phyloP scores from a whole-genome alignment of 192 early-diverging fungal genomes.

The Linderina pennispora region DNA sequence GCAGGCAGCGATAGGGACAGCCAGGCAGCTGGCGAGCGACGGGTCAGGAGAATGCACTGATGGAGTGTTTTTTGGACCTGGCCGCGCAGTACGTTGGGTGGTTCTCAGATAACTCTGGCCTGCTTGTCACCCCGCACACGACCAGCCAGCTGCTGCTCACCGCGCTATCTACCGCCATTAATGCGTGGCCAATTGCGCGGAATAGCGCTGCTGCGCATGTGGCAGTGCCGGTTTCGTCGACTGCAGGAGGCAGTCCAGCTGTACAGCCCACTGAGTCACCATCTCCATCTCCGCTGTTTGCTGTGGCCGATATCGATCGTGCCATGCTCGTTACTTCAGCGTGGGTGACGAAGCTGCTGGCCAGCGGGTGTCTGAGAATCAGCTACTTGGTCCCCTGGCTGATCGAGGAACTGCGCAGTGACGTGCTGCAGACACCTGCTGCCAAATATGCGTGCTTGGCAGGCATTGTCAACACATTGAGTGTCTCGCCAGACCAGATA shows the following conservation, averaged over 20 bases:
- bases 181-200: conserved; percentile 7
- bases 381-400: conserved; percentile 27
- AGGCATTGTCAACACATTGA: conserved; percentile 21
- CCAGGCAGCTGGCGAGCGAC: conserved; percentile 7
- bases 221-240: not conserved
- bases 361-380: conserved; percentile 21
- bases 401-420: conserved; percentile 13
- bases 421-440: conserved; percentile 1
- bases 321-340: conserved; percentile 7
- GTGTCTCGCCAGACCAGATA: conserved; percentile 3
- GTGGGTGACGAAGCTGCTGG: conserved; percentile 16
- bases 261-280: too few relatives aligned
- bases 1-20: conserved; percentile 19
- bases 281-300: conserved; percentile 4
- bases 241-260: too few relatives aligned
- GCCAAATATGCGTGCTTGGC: conserved; percentile 15
- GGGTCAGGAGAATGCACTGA: conserved; percentile 12
- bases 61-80: conserved; percentile 23
- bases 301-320: conserved; percentile 9
- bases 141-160: conserved; percentile 6
- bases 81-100: conserved; percentile 21
- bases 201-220: not conserved
- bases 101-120: conserved; percentile 15
- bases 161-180: conserved; percentile 1
- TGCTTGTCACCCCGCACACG: conserved; percentile 6